phyloP scores from a whole-genome alignment of 306 rosid genomes.

The Cicer judaicum region DNA sequence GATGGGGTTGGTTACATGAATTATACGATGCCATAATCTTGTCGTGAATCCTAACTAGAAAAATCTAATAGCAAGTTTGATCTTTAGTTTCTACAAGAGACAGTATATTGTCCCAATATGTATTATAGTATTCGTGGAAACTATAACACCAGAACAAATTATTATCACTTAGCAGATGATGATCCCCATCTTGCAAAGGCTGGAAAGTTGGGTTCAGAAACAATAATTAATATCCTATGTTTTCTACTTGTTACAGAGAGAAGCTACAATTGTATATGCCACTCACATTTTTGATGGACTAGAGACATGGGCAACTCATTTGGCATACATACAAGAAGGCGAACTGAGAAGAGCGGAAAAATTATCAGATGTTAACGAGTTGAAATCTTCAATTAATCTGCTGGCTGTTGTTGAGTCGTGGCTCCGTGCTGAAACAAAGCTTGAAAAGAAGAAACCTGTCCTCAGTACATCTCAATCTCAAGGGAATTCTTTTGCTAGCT shows the following conservation, averaged over 20 bases:
- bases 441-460: slow-evolving; percentile 63
- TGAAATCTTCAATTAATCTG: slow-evolving; percentile 74
- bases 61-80: slow-evolving; percentile 8
- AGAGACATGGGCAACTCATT: slow-evolving; percentile 95
- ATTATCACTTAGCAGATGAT: slow-evolving; percentile 19
- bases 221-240: slow-evolving; percentile 24
- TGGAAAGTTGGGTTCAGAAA: slow-evolving; percentile 34
- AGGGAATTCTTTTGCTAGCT: slow-evolving; percentile 51
- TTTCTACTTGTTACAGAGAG: slow-evolving; percentile 59
- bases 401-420: slow-evolving; percentile 91
- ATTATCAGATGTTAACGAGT: slow-evolving; percentile 72
- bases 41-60: not conserved
- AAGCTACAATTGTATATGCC: slow-evolving; percentile 91
- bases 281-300: slow-evolving; percentile 98
- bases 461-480: slow-evolving; percentile 52
- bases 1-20: not conserved
- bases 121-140: slow-evolving; percentile 10
- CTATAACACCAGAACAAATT: slow-evolving; percentile 15
- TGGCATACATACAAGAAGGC: slow-evolving; percentile 95
- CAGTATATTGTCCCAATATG: not conserved
- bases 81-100: slow-evolving; percentile 26
- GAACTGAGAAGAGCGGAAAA: slow-evolving; percentile 75
- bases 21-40: not conserved
- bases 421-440: slow-evolving; percentile 85
- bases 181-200: slow-evolving; percentile 38